Percentiles rank a stretch among this genome's conserved stretches.
Evolutionary conservation across 306 rosid genomes (phyloP).

Genomic region (Rubus idaeus): DNA sequence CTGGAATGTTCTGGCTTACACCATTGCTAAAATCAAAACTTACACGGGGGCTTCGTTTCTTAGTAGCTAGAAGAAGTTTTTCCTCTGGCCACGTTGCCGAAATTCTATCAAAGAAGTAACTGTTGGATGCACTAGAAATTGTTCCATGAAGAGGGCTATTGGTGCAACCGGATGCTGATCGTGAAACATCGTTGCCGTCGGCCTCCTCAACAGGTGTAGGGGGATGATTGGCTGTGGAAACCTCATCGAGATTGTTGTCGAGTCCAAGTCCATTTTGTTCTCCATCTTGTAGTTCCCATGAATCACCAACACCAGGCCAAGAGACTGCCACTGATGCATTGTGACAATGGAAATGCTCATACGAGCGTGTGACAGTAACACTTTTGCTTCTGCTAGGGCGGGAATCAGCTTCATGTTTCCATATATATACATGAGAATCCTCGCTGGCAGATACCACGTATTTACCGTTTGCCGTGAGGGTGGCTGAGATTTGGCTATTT

Average conservation of each 20-base stretch:
- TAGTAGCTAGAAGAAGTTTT: conserved; percentile 59
- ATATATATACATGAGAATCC: conserved; percentile 87
- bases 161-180: conserved; percentile 50
- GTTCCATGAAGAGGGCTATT: conserved; percentile 78
- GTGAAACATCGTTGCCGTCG: conserved; percentile 48
- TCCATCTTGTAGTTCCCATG: conserved; percentile 60
- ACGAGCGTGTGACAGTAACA: conserved; percentile 64
- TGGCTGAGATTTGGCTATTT: conserved; percentile 82
- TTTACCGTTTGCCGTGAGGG: conserved; percentile 76
- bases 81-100: conserved; percentile 98
- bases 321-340: conserved; percentile 88
- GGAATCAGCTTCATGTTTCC: conserved; percentile 94
- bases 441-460: conserved; percentile 89
- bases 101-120: conserved; percentile 85
- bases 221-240: conserved; percentile 75
- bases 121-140: conserved; percentile 76
- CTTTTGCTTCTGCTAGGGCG: conserved; percentile 81
- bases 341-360: conserved; percentile 91
- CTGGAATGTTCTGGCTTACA: conserved; percentile 57
- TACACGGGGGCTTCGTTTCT: conserved; percentile 74
- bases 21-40: conserved; percentile 62
- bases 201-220: conserved; percentile 90
- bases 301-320: conserved; percentile 84
- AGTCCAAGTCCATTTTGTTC: conserved; percentile 50
- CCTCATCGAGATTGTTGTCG: conserved; percentile 49